A percentile compares a stretch with the other conserved stretches of the same genome.
Conservation (phyloP, 495 filamentous ascomycete genomes). For the Talaromyces liani region DNA sequence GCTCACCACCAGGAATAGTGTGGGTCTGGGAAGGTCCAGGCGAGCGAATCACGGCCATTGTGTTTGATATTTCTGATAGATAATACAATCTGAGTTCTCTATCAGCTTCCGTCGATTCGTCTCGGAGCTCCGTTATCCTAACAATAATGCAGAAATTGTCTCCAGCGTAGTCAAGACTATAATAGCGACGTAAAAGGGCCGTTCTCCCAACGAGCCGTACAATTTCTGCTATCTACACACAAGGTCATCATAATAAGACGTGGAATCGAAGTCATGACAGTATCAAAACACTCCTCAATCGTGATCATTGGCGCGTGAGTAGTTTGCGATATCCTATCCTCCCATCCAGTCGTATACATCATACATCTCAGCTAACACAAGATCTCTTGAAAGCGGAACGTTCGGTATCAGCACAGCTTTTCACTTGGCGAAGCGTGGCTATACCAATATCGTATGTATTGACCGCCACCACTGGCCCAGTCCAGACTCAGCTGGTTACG, state of each 20-base stretch:
- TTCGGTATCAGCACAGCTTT: constrained; percentile 40
- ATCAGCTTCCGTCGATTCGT: too few species aligned
- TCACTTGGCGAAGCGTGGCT: constrained; percentile 36
- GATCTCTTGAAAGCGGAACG: constrained; percentile 29
- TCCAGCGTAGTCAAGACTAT: background rate
- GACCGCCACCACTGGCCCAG: constrained; percentile 37
- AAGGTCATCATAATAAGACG: background rate
- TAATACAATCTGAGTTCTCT: too few species aligned
- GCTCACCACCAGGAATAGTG: background rate
- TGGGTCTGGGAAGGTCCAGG: constrained; percentile 7
- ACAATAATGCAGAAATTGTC: background rate
- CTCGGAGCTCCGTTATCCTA: background rate
- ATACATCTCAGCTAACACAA: background rate
- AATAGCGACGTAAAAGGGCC: background rate
- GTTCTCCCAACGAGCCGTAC: background rate
- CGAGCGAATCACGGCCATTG: background rate
- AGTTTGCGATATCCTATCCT: background rate
- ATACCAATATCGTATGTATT: constrained; percentile 36
- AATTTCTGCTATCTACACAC: constrained; percentile 1
- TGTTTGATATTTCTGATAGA: background rate
- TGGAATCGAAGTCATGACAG: constrained; percentile 8
- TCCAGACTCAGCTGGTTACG: constrained; percentile 31
- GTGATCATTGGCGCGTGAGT: constrained; percentile 18
- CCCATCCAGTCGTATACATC: background rate
- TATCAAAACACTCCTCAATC: constrained; percentile 14